These are phyloP conservation scores for Talinum fruticosum DNA, from an alignment of 148 eudicot species.

Conservation along the genomic window DNA sequence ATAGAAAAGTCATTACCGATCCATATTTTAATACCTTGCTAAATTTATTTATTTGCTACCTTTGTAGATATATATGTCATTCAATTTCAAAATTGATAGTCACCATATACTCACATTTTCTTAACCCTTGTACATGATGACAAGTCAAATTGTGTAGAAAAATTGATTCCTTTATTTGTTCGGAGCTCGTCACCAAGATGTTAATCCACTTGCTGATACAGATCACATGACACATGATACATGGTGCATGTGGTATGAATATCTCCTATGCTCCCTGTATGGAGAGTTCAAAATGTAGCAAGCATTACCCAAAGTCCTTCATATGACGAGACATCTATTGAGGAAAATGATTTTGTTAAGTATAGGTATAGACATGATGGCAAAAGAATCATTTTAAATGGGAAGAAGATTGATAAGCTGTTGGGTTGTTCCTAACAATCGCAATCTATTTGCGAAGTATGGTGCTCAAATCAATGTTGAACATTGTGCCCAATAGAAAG, in stretches of 20 bases:
- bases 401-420: background rate
- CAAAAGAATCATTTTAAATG: background rate
- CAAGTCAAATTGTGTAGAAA: background rate
- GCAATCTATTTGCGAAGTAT: background rate
- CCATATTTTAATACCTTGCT: background rate
- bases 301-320: too few species aligned
- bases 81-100: too few species aligned
- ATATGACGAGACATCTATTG: background rate
- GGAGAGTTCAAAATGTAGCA: background rate
- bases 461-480: background rate
- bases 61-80: background rate
- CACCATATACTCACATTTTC: too few species aligned
- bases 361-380: background rate
- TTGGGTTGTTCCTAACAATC: conserved; percentile 4
- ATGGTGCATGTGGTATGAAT: background rate
- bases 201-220: background rate
- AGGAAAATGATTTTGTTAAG: background rate
- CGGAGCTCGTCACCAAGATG: background rate
- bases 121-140: too few species aligned
- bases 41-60: too few species aligned
- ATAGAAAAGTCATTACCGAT: background rate
- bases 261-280: background rate
- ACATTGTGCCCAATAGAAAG: background rate
- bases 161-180: background rate
- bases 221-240: background rate